These are phyloP conservation scores for Globisporangium sylvaticum DNA, from an alignment of 352 stramenopile species.

Conservation along the genomic window DNA sequence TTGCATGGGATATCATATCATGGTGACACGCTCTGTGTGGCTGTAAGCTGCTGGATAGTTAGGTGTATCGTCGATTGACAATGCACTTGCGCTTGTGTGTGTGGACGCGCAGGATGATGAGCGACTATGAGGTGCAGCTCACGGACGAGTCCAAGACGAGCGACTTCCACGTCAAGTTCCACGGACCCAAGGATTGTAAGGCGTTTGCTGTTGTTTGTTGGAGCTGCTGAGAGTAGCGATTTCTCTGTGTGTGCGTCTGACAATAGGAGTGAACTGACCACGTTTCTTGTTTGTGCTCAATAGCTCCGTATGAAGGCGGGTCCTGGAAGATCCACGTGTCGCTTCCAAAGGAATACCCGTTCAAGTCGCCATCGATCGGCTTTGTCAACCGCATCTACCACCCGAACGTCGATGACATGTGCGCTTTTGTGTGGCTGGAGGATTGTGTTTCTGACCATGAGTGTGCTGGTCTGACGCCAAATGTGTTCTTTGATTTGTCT, in stretches of 20 bases:
- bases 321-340: constrained; percentile 93
- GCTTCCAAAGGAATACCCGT: constrained; percentile 91
- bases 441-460: not conserved
- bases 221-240: not conserved
- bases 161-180: constrained; percentile 86
- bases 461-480: constrained; percentile 2
- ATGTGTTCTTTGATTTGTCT: not conserved
- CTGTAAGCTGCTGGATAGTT: not conserved
- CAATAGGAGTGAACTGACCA: not conserved
- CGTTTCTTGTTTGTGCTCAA: not conserved
- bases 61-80: not conserved
- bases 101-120: constrained; percentile 78
- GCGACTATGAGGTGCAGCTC: constrained; percentile 84
- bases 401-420: constrained; percentile 93
- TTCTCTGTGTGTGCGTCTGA: not conserved
- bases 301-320: constrained; percentile 89
- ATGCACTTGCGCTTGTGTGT: not conserved
- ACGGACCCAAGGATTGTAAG: constrained; percentile 84
- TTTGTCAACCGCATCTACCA: constrained; percentile 93
- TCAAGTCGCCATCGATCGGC: constrained; percentile 92
- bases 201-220: constrained; percentile 15
- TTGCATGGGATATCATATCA: not conserved
- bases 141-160: constrained; percentile 79
- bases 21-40: not conserved
- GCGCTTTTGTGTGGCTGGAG: not conserved